Percentiles rank a stretch among this genome's conserved stretches.
These are phyloP conservation scores for Candida broadrunensis DNA, from an alignment of 805 yeast genomes.

Conservation along the genomic window DNA sequence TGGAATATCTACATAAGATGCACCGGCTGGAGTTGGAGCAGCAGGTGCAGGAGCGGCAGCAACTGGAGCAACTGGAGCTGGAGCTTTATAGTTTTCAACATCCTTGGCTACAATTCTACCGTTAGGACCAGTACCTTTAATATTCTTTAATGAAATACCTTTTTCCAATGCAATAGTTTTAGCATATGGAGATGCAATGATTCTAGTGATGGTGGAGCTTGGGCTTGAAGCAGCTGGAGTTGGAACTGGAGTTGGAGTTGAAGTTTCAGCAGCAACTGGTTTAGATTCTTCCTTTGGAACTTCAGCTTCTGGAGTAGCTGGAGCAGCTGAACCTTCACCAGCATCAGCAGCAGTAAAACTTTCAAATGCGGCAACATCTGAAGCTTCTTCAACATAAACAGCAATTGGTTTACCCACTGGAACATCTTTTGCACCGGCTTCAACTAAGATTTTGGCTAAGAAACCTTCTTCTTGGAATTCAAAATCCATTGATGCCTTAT, in stretches of 20 bases:
- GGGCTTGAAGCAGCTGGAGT: conserved; percentile 25
- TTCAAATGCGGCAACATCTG: conserved; percentile 83
- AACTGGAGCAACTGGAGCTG: conserved; percentile 38
- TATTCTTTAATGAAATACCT: conserved; percentile 80
- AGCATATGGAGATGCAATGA: conserved; percentile 93
- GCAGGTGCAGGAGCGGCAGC: conserved; percentile 42
- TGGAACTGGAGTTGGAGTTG: conserved; percentile 29
- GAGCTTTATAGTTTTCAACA: conserved; percentile 64
- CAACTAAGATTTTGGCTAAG: conserved; percentile 82
- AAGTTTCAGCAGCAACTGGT: conserved; percentile 22
- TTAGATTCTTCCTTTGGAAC: conserved; percentile 27
- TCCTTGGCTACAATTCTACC: conserved; percentile 94
- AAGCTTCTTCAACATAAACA: conserved; percentile 86
- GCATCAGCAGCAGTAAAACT: conserved; percentile 84
- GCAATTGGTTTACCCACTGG: conserved; percentile 97
- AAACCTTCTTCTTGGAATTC: conserved; percentile 97
- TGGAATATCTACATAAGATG: conserved; percentile 77
- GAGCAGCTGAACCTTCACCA: conserved; percentile 45
- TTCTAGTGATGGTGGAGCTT: conserved; percentile 54
- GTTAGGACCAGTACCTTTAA: conserved; percentile 91
- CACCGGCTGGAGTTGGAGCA: conserved; percentile 48
- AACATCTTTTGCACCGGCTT: conserved; percentile 82
- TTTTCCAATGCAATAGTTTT: conserved; percentile 88
- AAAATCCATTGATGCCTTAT: conserved; percentile 96
- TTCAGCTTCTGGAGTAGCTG: conserved; percentile 31